These are phyloP conservation scores for Agrostemma githago DNA, from an alignment of 148 eudicot genomes.

Conservation along the genomic window DNA sequence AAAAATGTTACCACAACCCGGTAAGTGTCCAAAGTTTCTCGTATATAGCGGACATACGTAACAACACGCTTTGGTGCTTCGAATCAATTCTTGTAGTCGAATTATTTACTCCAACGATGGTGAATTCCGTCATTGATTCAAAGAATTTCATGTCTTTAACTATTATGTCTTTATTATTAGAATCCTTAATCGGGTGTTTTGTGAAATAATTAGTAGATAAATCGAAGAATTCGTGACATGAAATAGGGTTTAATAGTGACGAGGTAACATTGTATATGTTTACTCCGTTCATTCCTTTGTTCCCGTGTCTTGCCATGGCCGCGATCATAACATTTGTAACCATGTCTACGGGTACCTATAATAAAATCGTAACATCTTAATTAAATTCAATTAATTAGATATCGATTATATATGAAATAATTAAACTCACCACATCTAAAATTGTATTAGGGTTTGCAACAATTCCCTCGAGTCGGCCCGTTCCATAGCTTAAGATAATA, in stretches of 20 bases:
- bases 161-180: not conserved
- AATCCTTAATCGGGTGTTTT: not conserved
- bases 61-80: not conserved
- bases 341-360: constrained; percentile 19
- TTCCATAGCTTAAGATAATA: constrained; percentile 9
- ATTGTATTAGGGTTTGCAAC: not conserved
- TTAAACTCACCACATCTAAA: constrained; percentile 8
- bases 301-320: constrained; percentile 12
- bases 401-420: no score
- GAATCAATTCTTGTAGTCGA: not conserved
- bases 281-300: not conserved
- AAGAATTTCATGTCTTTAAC: constrained; percentile 4
- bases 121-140: not conserved
- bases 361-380: not conserved
- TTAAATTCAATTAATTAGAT: no score
- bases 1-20: not conserved
- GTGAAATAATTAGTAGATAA: not conserved
- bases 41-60: constrained; percentile 1
- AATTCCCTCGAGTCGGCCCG: constrained; percentile 4
- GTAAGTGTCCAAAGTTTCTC: not conserved
- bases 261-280: constrained; percentile 8
- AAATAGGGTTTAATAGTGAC: not conserved
- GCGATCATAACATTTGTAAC: constrained; percentile 15
- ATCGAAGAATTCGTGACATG: not conserved
- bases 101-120: no score